Percentiles rank a stretch among this genome's conserved stretches.
Conservation (phyloP, 139 green algal species). For the Klebsormidium nitens region DNA sequence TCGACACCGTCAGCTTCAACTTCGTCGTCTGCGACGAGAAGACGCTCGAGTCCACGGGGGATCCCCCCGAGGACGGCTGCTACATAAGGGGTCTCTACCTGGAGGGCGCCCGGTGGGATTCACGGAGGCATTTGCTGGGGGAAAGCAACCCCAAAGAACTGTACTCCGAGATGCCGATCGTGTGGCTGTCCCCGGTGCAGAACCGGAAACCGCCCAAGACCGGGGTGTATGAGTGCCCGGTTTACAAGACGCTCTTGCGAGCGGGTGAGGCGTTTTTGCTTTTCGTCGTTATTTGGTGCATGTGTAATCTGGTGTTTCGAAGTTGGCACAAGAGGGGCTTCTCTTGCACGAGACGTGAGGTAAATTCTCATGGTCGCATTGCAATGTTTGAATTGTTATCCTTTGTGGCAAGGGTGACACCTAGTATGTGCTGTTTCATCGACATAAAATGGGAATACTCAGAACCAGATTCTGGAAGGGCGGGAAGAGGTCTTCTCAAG, state of each 20-base stretch:
- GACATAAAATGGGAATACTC: too few species aligned
- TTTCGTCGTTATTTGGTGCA: too few species aligned
- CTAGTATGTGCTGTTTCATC: too few species aligned
- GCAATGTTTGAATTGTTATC: too few species aligned
- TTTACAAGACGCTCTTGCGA: constrained; percentile 52
- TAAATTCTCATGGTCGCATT: too few species aligned
- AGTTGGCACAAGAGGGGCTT: too few species aligned
- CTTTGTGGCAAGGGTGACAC: too few species aligned
- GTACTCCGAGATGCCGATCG: constrained; percentile 73
- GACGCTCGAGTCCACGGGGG: neutral
- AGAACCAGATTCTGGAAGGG: too few species aligned
- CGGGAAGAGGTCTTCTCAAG: too few species aligned
- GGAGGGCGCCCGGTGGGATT: constrained; percentile 68
- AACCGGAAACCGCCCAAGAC: constrained; percentile 42
- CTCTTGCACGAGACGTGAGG: too few species aligned
- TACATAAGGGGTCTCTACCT: constrained; percentile 77
- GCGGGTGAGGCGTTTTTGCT: constrained; percentile 46
- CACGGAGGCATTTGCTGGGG: constrained; percentile 47
- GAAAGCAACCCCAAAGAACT: constrained; percentile 79
- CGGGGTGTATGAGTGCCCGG: constrained; percentile 66
- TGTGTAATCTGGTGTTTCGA: too few species aligned
- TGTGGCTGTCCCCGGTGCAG: constrained; percentile 66
- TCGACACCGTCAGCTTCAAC: constrained; percentile 73
- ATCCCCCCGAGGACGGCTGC: constrained; percentile 62
- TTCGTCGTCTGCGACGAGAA: constrained; percentile 61